phyloP scores from a whole-genome alignment of 2,329 filamentous ascomycete genomes.

The Madurella fahalii region DNA sequence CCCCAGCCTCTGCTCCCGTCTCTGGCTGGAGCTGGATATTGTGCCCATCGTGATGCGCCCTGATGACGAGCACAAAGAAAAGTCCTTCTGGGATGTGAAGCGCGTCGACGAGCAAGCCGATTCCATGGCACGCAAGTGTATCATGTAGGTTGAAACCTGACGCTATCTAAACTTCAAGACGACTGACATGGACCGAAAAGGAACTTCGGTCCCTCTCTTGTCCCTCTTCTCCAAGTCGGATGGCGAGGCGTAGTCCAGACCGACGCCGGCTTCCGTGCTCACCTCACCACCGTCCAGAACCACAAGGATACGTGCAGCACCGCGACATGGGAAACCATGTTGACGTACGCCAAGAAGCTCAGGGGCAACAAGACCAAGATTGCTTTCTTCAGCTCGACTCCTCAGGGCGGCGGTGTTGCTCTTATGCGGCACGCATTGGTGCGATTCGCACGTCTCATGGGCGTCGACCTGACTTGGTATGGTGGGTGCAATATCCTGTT shows the following conservation, averaged over 20 bases:
- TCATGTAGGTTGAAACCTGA: constrained; percentile 50
- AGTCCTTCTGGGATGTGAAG: constrained; percentile 49
- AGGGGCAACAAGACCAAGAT: constrained; percentile 62
- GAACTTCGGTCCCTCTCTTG: constrained; percentile 67
- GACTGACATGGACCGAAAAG: constrained; percentile 37
- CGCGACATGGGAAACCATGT: constrained; percentile 62
- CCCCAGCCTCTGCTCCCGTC: constrained; percentile 61
- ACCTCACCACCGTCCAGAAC: constrained; percentile 51
- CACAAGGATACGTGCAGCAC: constrained; percentile 58
- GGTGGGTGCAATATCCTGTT: constrained; percentile 36
- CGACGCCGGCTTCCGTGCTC: constrained; percentile 61
- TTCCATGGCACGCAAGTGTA: constrained; percentile 73
- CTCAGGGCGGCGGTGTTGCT: constrained; percentile 77
- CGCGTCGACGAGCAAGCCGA: constrained; percentile 78
- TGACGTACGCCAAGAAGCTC: constrained; percentile 59
- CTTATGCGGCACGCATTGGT: constrained; percentile 77
- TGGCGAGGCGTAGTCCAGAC: constrained; percentile 67
- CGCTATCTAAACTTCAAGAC: background rate
- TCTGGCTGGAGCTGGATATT: constrained; percentile 75
- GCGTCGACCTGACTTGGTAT: constrained; percentile 70
- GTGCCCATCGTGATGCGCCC: constrained; percentile 63
- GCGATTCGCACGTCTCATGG: constrained; percentile 62
- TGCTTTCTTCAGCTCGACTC: constrained; percentile 76
- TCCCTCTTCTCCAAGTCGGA: constrained; percentile 64
- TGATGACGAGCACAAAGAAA: constrained; percentile 41